These are phyloP conservation scores for Emmonsiellopsis sp. DNA, from an alignment of 2,329 filamentous ascomycete genomes.

Conservation along the genomic window DNA sequence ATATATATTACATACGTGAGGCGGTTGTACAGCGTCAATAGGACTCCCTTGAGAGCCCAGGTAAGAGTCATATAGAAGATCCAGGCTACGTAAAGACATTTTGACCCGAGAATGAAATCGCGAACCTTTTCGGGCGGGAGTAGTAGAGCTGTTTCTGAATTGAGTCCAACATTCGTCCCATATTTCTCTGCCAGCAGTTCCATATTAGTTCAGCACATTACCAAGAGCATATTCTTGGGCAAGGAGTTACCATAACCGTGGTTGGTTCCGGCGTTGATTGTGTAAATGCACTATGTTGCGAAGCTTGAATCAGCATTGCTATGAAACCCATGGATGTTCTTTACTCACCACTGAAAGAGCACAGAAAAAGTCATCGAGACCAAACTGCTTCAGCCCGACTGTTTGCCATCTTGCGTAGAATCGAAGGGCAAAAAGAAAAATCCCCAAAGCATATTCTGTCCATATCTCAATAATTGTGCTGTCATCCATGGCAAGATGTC, in stretches of 20 bases:
- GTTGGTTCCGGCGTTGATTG: no score
- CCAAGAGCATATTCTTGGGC: no score
- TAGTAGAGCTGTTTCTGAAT: conserved; percentile 15
- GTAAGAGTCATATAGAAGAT: conserved; percentile 26
- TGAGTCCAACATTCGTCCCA: conserved; percentile 23
- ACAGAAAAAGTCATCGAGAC: background rate
- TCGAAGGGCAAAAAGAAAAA: background rate
- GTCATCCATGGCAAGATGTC: no score
- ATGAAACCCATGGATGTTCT: background rate
- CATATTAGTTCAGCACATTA: no score
- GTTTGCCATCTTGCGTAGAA: background rate
- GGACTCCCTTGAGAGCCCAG: conserved; percentile 24
- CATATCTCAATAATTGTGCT: background rate
- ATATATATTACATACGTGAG: conserved; percentile 14
- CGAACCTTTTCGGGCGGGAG: conserved; percentile 17
- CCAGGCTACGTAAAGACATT: conserved; percentile 24
- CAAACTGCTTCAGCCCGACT: background rate
- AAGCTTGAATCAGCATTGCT: background rate
- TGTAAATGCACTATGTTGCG: no score
- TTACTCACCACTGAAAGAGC: background rate
- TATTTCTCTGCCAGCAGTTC: conserved; percentile 1
- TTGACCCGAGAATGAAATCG: conserved; percentile 19
- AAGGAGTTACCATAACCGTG: no score
- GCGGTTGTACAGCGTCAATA: conserved; percentile 23
- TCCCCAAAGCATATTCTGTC: background rate